phyloP scores from a whole-genome alignment of 192 early-diverging fungal species.

The Podochytrium sp. region DNA sequence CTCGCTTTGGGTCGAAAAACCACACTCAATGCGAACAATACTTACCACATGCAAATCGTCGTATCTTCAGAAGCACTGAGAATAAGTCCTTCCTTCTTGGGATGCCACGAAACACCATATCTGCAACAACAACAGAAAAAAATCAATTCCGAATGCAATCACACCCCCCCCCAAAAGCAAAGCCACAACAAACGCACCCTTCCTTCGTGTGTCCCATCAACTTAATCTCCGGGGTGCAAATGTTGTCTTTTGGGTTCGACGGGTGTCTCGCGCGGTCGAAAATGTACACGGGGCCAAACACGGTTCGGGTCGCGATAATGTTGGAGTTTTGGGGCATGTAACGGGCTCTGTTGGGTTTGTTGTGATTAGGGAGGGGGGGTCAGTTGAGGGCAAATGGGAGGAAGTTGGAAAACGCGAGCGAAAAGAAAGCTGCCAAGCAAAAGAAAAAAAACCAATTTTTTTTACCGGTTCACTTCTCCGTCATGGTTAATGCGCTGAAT shows the following conservation, averaged over 20 bases:
- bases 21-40: constrained; percentile 3
- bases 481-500: constrained; percentile 94
- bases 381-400: background rate
- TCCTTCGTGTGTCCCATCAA: constrained; percentile 89
- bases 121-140: constrained; percentile 37
- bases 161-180: background rate
- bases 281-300: constrained; percentile 90
- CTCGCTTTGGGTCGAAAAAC: background rate
- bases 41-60: constrained; percentile 82
- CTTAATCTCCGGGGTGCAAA: constrained; percentile 85
- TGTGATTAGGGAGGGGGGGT: too few relatives aligned
- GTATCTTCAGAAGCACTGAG: constrained; percentile 92
- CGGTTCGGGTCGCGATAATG: constrained; percentile 94
- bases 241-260: constrained; percentile 65
- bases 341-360: constrained; percentile 85
- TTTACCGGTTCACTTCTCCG: constrained; percentile 88
- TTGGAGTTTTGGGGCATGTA: constrained; percentile 97
- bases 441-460: background rate
- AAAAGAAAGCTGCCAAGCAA: constrained; percentile 3
- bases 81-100: constrained; percentile 74
- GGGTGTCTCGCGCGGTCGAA: constrained; percentile 94
- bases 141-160: background rate
- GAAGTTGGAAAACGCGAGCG: background rate
- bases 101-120: constrained; percentile 94
- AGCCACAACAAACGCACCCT: too few relatives aligned